phyloP scores from a whole-genome alignment of 306 rosid species.

The Quercus agrifolia region DNA sequence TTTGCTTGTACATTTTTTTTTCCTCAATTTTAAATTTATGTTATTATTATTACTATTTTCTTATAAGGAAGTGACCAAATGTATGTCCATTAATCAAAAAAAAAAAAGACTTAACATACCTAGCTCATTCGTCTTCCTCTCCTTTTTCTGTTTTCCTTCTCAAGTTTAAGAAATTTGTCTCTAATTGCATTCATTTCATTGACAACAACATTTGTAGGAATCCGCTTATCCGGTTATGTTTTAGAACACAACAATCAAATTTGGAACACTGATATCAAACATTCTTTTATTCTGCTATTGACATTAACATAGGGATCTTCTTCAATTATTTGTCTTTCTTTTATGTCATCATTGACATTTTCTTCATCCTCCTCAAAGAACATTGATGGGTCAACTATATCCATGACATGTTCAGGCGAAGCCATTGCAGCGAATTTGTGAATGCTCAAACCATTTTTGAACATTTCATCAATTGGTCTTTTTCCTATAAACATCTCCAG shows the following conservation, averaged over 20 bases:
- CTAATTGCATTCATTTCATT: conserved; percentile 30
- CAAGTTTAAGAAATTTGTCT: not conserved
- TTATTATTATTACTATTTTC: too few relatives aligned
- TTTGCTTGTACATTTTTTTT: too few relatives aligned
- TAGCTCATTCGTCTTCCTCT: too few relatives aligned
- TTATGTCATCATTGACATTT: not conserved
- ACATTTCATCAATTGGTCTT: conserved; percentile 34
- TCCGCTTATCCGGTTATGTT: conserved; percentile 24
- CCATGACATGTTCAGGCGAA: not conserved
- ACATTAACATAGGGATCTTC: not conserved
- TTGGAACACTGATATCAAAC: conserved; percentile 30
- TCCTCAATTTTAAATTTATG: too few relatives aligned
- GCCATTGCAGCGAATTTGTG: conserved; percentile 18
- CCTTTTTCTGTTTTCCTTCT: too few relatives aligned
- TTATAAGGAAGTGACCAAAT: too few relatives aligned
- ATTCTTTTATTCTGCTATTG: conserved; percentile 21
- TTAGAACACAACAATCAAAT: conserved; percentile 46
- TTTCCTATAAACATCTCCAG: conserved; percentile 38
- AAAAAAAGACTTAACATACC: too few relatives aligned
- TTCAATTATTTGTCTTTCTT: too few relatives aligned
- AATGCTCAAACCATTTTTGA: conserved; percentile 30
- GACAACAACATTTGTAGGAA: conserved; percentile 22
- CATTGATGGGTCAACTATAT: not conserved
- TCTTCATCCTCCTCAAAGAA: not conserved
- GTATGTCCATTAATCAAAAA: too few relatives aligned